These are phyloP conservation scores for Aschersonia sp. DNA, from an alignment of 2,329 filamentous ascomycete genomes.

Conservation along the genomic window DNA sequence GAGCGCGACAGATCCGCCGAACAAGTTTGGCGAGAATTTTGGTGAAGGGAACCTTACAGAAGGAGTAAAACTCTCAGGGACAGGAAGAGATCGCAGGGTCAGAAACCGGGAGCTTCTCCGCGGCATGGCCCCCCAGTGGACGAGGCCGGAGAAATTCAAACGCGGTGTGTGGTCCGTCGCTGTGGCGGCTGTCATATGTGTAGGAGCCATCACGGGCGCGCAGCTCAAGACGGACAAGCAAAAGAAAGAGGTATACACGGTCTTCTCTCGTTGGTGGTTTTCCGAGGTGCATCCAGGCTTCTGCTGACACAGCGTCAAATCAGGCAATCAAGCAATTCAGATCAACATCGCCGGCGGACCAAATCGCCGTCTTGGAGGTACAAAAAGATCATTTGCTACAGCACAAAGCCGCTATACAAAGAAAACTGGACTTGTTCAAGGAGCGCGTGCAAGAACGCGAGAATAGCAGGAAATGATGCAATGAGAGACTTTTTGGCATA, in stretches of 20 bases:
- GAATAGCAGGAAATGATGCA: not conserved
- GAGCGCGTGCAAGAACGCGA: conserved; percentile 23
- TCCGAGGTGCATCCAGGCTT: not conserved
- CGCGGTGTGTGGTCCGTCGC: conserved; percentile 25
- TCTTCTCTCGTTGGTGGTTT: not conserved
- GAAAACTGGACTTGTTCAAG: conserved; percentile 25
- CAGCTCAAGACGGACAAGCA: conserved; percentile 33
- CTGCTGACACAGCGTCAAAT: not conserved
- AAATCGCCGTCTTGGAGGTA: conserved; percentile 28
- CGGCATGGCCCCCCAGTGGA: conserved; percentile 9
- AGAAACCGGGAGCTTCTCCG: not conserved
- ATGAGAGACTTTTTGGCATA: too few species aligned
- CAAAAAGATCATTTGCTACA: conserved; percentile 24
- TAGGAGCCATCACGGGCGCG: conserved; percentile 33
- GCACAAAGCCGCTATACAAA: conserved; percentile 24
- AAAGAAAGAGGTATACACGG: conserved; percentile 22
- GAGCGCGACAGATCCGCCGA: too few species aligned
- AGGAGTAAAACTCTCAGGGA: not conserved
- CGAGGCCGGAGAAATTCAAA: conserved; percentile 18
- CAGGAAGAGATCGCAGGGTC: not conserved
- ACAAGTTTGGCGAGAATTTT: too few species aligned
- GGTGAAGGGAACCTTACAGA: too few species aligned
- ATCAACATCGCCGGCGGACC: conserved; percentile 24
- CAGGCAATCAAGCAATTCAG: conserved; percentile 22
- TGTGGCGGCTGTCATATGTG: conserved; percentile 29